Evolutionary conservation across 2,329 filamentous ascomycete species (phyloP).

Genomic region (Fusarium sp.): DNA sequence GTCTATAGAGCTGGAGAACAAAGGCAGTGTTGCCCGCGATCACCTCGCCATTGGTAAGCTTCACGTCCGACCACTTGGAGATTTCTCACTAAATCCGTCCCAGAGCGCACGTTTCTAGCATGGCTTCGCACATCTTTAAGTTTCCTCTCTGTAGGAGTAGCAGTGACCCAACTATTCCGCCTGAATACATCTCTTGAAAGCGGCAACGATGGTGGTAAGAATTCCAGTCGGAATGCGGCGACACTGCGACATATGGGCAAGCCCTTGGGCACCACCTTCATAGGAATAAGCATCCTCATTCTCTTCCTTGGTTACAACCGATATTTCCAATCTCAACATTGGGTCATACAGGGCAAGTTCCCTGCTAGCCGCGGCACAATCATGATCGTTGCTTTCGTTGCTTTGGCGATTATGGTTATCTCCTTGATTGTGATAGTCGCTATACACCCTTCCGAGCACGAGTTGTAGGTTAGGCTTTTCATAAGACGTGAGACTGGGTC

Average conservation of each 20-base stretch:
- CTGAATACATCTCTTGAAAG: conserved; percentile 75
- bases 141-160: conserved; percentile 86
- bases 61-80: not conserved
- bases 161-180: conserved; percentile 86
- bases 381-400: conserved; percentile 75
- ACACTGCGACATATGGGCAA: conserved; percentile 75
- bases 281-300: conserved; percentile 80
- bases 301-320: conserved; percentile 82
- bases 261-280: conserved; percentile 81
- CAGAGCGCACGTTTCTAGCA: conserved; percentile 86
- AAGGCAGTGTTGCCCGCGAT: conserved; percentile 85
- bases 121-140: conserved; percentile 87
- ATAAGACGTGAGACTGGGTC: not conserved
- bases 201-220: conserved; percentile 45
- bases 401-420: conserved; percentile 72
- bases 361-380: conserved; percentile 83
- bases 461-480: conserved; percentile 23
- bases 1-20: conserved; percentile 84
- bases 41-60: conserved; percentile 80
- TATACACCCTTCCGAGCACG: conserved; percentile 58
- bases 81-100: conserved; percentile 12
- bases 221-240: conserved; percentile 53
- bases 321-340: conserved; percentile 83
- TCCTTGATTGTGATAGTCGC: conserved; percentile 71
- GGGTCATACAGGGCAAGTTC: conserved; percentile 84